Evolutionary conservation across 306 rosid genomes (phyloP), one percentile per base, ranked within the genome.

Genomic region (Dalbergia cultrata): DNA sequence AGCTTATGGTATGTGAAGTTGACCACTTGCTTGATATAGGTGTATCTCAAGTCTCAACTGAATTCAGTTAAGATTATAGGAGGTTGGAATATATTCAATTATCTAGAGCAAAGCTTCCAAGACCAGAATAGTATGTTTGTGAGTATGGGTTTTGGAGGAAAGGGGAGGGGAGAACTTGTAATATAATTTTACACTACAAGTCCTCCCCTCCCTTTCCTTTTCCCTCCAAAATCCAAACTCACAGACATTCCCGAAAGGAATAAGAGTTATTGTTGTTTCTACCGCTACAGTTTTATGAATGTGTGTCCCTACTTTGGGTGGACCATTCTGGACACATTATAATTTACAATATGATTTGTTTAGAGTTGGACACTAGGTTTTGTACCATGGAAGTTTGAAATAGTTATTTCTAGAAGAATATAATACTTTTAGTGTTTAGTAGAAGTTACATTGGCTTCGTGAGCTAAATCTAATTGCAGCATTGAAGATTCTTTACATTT

Each of bases 331-430:
- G 49, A 62, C 10, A 60, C 39, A 61, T 76, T 70, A 68, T 75
- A 21, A 26, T 49, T 10, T 39, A 21, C 31, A 1, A 26, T 35
- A 63, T 33, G 41, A 61, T 52, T 53, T 58, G 53, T 35, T 35
- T 35, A 34, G 52, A 16, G 10, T 62, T 47, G 47, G 14, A 41
- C 12, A 19, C 78, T 13, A 43, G 57, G 22, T 37, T 56, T 67
- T 73, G 54, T 35, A 17, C 70, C 35, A 6, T 45, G 62, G 7
- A 80, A 81, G 4, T 75, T 81, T 81, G 65, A 67, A 67, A 74
- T 74, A 12, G 39, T 57, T 69, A 35, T 43, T 68, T 35, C 8
- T 58, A 5, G 16, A 49, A 21, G 65, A 67, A 26, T 45, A 19
- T 37, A 49, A 59, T 82, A 34, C 72, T 49, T 75, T 33, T 6